Percentiles rank a stretch among this genome's conserved stretches.
Conservation (phyloP, 306 rosid genomes). For the Vachellia collinsii region DNA sequence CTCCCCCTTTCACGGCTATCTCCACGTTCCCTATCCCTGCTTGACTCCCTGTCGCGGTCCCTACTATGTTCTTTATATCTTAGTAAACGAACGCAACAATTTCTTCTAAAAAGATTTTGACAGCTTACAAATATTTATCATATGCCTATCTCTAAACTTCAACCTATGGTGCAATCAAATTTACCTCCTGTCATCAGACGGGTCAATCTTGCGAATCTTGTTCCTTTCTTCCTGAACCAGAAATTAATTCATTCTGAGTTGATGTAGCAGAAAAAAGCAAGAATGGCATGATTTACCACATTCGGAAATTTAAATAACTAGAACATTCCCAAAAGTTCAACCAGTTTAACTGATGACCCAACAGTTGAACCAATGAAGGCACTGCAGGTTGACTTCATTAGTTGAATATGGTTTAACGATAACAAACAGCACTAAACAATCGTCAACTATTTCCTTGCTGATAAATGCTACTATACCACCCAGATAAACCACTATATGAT, state of each 20-base stretch:
- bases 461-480: neutral
- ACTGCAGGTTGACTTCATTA: neutral
- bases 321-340: neutral
- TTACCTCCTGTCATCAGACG: conserved; percentile 81
- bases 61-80: conserved; percentile 85
- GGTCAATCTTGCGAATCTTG: conserved; percentile 74
- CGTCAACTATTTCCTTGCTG: neutral
- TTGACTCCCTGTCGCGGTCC: conserved; percentile 79
- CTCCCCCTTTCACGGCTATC: conserved; percentile 80
- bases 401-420: conserved; percentile 14
- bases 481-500: conserved; percentile 5
- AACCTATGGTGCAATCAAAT: neutral
- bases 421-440: conserved; percentile 2
- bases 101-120: neutral
- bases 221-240: conserved; percentile 86
- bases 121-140: neutral
- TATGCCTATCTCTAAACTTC: neutral
- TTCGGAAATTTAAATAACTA: neutral
- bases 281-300: neutral
- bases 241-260: conserved; percentile 37
- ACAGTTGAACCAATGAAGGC: neutral
- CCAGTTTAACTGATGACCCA: neutral
- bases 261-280: neutral
- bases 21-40: conserved; percentile 74
- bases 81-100: conserved; percentile 14